Conservation (phyloP, 2,329 filamentous ascomycete species). For the Colletotrichum cereale region DNA sequence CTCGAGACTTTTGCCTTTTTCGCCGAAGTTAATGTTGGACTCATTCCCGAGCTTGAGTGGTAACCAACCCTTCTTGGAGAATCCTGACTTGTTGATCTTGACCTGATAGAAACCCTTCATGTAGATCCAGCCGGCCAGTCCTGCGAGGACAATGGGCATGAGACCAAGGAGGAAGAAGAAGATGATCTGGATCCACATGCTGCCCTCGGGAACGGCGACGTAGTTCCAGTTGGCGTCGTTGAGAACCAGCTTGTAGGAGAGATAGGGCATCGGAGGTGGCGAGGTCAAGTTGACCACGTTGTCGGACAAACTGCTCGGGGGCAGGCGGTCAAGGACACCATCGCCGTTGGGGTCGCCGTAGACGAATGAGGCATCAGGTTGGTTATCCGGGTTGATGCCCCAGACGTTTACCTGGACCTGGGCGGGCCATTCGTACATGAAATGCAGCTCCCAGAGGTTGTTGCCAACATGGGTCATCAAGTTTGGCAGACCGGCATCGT, state of each 20-base stretch:
- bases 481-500: slow-evolving; percentile 62
- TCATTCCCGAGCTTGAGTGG: slow-evolving; percentile 47
- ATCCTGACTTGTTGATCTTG: slow-evolving; percentile 66
- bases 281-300: slow-evolving; percentile 71
- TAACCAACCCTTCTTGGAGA: slow-evolving; percentile 44
- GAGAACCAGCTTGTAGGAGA: slow-evolving; percentile 66
- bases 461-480: slow-evolving; percentile 53
- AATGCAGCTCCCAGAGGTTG: slow-evolving; percentile 68
- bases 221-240: slow-evolving; percentile 68
- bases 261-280: slow-evolving; percentile 63
- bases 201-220: slow-evolving; percentile 64
- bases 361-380: slow-evolving; percentile 70
- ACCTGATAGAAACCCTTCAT: slow-evolving; percentile 64
- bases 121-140: slow-evolving; percentile 65
- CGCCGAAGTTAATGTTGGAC: slow-evolving; percentile 50
- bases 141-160: slow-evolving; percentile 63
- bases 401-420: slow-evolving; percentile 74
- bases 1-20: slow-evolving; percentile 44
- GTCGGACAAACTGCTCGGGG: slow-evolving; percentile 67
- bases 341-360: slow-evolving; percentile 74
- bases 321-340: slow-evolving; percentile 70
- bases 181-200: slow-evolving; percentile 62
- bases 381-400: slow-evolving; percentile 74
- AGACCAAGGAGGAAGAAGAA: slow-evolving; percentile 66
- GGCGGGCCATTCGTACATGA: slow-evolving; percentile 74